Conservation (phyloP, 2,329 filamentous ascomycete genomes). For the Ascochyta viciae-villosae region DNA sequence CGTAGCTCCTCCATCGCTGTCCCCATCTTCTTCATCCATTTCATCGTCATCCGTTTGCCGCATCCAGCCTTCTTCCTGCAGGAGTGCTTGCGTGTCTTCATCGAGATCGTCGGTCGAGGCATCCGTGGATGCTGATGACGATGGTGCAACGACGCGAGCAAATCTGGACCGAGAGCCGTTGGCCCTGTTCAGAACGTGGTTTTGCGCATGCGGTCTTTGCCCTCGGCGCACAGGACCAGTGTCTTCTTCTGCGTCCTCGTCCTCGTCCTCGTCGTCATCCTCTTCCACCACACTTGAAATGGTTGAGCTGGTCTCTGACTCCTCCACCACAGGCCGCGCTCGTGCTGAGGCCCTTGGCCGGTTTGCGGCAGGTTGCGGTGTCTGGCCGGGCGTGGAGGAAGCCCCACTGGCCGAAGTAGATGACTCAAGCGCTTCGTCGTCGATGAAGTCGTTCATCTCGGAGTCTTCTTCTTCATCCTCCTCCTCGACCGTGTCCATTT, state of each 20-base stretch:
- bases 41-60: conserved; percentile 49
- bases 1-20: conserved; percentile 53
- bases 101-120: conserved; percentile 48
- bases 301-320: conserved; percentile 49
- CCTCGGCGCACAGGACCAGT: conserved; percentile 44
- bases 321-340: conserved; percentile 44
- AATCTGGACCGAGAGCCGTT: conserved; percentile 41
- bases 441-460: conserved; percentile 53
- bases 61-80: conserved; percentile 48
- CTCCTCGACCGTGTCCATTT: conserved; percentile 53
- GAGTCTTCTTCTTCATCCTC: conserved; percentile 52
- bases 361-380: conserved; percentile 37
- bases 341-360: conserved; percentile 32
- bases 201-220: conserved; percentile 39
- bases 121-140: conserved; percentile 47
- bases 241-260: conserved; percentile 42
- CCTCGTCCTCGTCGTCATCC: conserved; percentile 41
- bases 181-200: conserved; percentile 41
- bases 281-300: conserved; percentile 45
- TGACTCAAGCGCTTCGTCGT: conserved; percentile 40
- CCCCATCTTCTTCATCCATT: conserved; percentile 47
- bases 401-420: conserved; percentile 33
- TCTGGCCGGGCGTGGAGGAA: conserved; percentile 41
- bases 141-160: conserved; percentile 30
- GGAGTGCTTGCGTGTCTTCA: conserved; percentile 47